Evolutionary conservation across 305 asterid genomes (phyloP).

Genomic region (Nicotiana rustica): DNA sequence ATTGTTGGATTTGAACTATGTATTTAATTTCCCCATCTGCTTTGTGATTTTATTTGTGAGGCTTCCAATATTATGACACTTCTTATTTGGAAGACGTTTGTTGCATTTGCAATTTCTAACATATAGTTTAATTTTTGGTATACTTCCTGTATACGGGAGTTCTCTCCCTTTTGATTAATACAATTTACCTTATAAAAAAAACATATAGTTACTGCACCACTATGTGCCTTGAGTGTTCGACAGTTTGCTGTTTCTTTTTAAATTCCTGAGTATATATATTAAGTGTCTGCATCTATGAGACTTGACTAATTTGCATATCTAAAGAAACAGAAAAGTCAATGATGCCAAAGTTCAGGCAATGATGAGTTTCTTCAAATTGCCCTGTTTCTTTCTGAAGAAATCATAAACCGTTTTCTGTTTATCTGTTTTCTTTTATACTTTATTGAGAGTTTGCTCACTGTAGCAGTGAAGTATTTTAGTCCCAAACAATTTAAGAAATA

Average conservation of each 20-base stretch:
- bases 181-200: no score
- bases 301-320: constrained; percentile 25
- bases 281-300: not conserved
- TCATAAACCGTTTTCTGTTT: constrained; percentile 2
- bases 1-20: not conserved
- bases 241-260: not conserved
- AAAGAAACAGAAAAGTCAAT: constrained; percentile 11
- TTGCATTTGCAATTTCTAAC: constrained; percentile 28
- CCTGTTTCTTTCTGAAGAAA: constrained; percentile 21
- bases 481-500: constrained; percentile 24
- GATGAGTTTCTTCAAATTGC: constrained; percentile 11
- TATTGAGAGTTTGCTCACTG: not conserved
- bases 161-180: no score
- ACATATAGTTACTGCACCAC: constrained; percentile 12
- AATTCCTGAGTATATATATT: constrained; percentile 21
- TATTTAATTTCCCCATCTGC: not conserved
- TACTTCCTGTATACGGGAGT: no score
- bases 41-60: constrained; percentile 12
- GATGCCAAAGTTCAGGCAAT: constrained; percentile 8
- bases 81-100: constrained; percentile 1
- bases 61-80: not conserved
- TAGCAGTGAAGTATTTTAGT: constrained; percentile 20
- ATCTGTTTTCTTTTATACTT: not conserved
- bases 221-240: not conserved
- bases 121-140: not conserved